Base-by-base conservation (phyloP, 257 asterid genomes). In the Solanum piurae region DNA sequence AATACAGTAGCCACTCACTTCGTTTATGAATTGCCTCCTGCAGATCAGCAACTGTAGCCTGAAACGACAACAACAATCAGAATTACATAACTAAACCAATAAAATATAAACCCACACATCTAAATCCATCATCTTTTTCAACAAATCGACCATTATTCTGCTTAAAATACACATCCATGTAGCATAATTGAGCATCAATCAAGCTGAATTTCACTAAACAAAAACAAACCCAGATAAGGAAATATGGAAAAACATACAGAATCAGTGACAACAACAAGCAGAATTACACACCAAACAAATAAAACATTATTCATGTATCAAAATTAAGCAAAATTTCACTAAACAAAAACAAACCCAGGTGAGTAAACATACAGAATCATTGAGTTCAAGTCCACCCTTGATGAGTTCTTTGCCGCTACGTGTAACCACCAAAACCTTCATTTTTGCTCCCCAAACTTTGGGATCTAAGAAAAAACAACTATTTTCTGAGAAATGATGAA, bases 21-120 rank as follows among this genome's bases (percentile, higher is more conserved):
- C 93, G 88, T 87, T 92, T 92, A 88, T 95, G 94, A 89, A 95
- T 97, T 49, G 95, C 96, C 86, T 93, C 99, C 94, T 94, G 99
- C 93, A 97, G 92, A 95, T 97, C 99, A 92, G 98, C 91, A 66
- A 95, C 99, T 74, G 98, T 95, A 34, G 96, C 98, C 99, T 97
- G 91, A 91, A 90, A 52, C 84, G 44, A 86, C 82, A 89, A 91
- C 90, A 80, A 76, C 58, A 0, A 38, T 23, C 68, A 46, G 16
- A 80, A 3, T 82, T 29, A 49, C 69, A 82, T 29, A 3, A 29
- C 25, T 25, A 87, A 58, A 76, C 12, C 88, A 77, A 40, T 40
- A 76, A 38, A 76, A 13, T 27, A 40, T 2, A 42, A 25, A 79
- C 8, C 23, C 4, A 79, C 14, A 1, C 36, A 77, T 12, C 25